A percentile compares a stretch with the other conserved stretches of the same genome.
Conservation (phyloP, 371 early-diverging fungal genomes). For the Furculomyces boomerangus region DNA sequence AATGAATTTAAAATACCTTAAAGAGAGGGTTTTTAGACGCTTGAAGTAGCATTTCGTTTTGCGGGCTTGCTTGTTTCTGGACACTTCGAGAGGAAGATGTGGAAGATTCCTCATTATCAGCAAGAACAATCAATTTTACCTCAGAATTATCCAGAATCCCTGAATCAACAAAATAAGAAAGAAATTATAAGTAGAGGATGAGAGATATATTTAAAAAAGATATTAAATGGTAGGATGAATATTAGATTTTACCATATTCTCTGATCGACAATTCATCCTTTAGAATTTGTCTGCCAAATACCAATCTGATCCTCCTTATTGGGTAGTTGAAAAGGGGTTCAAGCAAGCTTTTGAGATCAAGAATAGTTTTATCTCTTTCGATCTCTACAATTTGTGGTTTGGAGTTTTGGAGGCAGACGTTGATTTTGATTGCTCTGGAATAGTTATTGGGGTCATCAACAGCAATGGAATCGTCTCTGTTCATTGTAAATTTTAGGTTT, state of each 20-base stretch:
- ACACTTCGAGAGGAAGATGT: not conserved
- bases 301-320: constrained; percentile 36
- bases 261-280: constrained; percentile 41
- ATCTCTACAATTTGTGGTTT: not conserved
- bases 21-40: constrained; percentile 1
- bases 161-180: constrained; percentile 7
- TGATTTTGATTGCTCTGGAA: not conserved
- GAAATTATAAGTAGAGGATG: not conserved
- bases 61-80: not conserved
- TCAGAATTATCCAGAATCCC: not conserved
- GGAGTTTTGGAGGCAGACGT: not conserved
- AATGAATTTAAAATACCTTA: not conserved
- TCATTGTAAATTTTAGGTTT: too few relatives aligned
- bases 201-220: not conserved
- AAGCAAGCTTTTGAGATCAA: not conserved
- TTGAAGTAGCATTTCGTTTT: not conserved
- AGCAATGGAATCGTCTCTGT: too few relatives aligned
- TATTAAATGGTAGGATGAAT: not conserved
- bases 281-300: constrained; percentile 50
- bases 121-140: not conserved
- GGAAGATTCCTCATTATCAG: not conserved
- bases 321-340: constrained; percentile 7
- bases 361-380: not conserved
- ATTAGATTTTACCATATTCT: constrained; percentile 29
- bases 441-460: too few relatives aligned